Evolutionary conservation across 129 eudicot genomes (phyloP), one percentile per base, ranked within the genome.

Genomic region (Mikania micrantha): DNA sequence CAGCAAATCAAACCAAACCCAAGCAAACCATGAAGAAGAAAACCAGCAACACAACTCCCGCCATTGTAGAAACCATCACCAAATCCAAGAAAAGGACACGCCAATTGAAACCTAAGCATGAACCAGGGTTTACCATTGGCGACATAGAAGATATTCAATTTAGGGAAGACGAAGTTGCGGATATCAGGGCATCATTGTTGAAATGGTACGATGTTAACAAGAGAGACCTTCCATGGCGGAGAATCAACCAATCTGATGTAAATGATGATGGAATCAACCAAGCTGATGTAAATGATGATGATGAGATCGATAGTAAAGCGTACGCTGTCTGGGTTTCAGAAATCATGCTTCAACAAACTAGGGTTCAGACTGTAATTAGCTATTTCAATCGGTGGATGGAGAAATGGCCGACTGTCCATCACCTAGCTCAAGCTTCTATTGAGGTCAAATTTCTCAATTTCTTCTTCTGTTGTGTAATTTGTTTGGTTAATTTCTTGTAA

Each of bases 311-410:
- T 49, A 77, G 34, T 56, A 89, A 81, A 69, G 98, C 95, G 6
- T 93, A 93, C 70, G 96, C 88, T 10, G 98, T 93, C 9, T 93
- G 98, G 98, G 98, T 93, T 66, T 93, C 98, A 4, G 98, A 93
- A 67, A 85, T 93, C 28, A 93, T 93, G 98, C 88, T 93, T 61
- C 98, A 93, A 76, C 98, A 93, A 80, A 93, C 98, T 7, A 84
- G 92, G 82, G 98, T 93, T 76, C 86, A 83, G 49, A 86, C 98
- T 58, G 98, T 93, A 0, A 60, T 86, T 27, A 80, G 61, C 35
- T 93, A 93, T 74, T 93, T 86, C 70, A 81, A 86, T 59, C 82
- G 86, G 16, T 93, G 98, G 98, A 93, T 86, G 81, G 59, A 72
- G 42, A 93, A 89, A 68, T 93, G 98, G 98, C 96, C 98, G 0